Evolutionary conservation across 768 basidiomycete genomes (phyloP).

Genomic region (Hericium coralloides): DNA sequence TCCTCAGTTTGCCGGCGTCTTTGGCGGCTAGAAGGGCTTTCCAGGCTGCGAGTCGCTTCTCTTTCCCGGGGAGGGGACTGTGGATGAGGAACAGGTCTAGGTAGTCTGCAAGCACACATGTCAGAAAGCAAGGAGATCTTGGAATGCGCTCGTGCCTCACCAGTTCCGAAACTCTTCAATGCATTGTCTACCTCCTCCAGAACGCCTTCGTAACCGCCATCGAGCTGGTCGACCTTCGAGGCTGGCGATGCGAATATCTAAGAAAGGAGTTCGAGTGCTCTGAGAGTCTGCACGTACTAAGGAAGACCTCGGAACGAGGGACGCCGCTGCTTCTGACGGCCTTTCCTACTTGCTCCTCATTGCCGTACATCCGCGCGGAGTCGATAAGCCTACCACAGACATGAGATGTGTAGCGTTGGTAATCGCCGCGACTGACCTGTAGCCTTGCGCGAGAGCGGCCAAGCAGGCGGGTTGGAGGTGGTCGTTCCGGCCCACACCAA

Average conservation of each 20-base stretch:
- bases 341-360: constrained; percentile 53
- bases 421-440: constrained; percentile 36
- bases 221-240: constrained; percentile 12
- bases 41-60: constrained; percentile 62
- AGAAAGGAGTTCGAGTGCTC: not conserved
- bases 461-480: constrained; percentile 45
- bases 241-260: not conserved
- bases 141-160: not conserved
- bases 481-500: constrained; percentile 64
- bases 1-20: constrained; percentile 53
- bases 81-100: constrained; percentile 77
- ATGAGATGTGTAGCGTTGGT: constrained; percentile 30
- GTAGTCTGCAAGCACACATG: constrained; percentile 32
- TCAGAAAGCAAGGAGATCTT: not conserved
- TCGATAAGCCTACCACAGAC: constrained; percentile 54
- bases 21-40: constrained; percentile 56
- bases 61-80: constrained; percentile 54
- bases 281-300: constrained; percentile 39
- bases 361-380: constrained; percentile 60
- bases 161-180: not conserved
- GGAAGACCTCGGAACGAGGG: constrained; percentile 50
- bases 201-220: constrained; percentile 2
- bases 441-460: constrained; percentile 36
- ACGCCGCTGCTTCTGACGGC: constrained; percentile 51
- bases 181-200: constrained; percentile 4